These are phyloP conservation scores for Ziziphus jujuba DNA, from an alignment of 306 rosid genomes.

Conservation along the genomic window DNA sequence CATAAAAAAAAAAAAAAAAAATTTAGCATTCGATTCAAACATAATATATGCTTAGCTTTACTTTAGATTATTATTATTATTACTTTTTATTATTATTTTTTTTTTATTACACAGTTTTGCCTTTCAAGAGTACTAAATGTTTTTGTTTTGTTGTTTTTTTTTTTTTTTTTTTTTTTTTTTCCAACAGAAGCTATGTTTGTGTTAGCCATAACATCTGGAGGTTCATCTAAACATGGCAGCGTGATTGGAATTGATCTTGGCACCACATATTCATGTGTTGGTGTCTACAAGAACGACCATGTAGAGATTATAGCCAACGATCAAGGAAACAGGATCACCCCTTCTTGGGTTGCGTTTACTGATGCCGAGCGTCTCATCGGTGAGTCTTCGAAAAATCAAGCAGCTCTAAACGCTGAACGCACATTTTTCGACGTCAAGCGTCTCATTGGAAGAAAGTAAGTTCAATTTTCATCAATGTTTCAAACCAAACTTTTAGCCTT, in stretches of 20 bases:
- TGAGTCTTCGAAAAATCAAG: slow-evolving; percentile 22
- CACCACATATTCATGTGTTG: slow-evolving; percentile 21
- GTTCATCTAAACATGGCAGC: neutral
- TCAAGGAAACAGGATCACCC: slow-evolving; percentile 21
- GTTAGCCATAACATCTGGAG: neutral
- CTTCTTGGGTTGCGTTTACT: slow-evolving; percentile 22
- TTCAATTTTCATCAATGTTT: too few relatives aligned
- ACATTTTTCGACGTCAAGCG: slow-evolving; percentile 21
- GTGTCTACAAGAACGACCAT: slow-evolving; percentile 8
- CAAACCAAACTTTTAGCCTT: too few relatives aligned
- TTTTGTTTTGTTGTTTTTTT: too few relatives aligned
- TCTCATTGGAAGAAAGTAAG: slow-evolving; percentile 20
- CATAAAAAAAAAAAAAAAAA: too few relatives aligned
- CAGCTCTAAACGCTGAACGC: slow-evolving; percentile 11
- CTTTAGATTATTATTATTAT: too few relatives aligned
- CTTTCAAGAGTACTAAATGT: too few relatives aligned
- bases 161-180: too few relatives aligned
- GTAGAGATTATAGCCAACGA: slow-evolving; percentile 19
- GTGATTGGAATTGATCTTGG: slow-evolving; percentile 29
- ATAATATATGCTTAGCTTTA: too few relatives aligned
- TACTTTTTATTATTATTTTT: too few relatives aligned
- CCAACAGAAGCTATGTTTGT: slow-evolving; percentile 2
- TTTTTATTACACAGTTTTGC: too few relatives aligned
- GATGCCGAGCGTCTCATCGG: slow-evolving; percentile 25
- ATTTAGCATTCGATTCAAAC: too few relatives aligned